Conservation (phyloP, 2,329 filamentous ascomycete species). For the Colletotrichum somersetense region DNA sequence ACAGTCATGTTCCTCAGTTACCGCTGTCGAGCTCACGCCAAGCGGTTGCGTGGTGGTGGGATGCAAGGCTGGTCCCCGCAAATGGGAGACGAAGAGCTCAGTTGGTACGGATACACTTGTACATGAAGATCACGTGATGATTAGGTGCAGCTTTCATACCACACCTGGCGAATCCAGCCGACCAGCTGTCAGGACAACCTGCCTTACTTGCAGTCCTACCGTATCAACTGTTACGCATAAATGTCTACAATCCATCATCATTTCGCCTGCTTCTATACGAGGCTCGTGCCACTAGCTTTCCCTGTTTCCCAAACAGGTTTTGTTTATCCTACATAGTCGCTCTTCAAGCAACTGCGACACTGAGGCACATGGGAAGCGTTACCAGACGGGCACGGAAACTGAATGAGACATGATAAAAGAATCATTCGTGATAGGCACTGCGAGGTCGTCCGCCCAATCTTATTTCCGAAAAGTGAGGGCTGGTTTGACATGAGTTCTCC, state of each 20-base stretch:
- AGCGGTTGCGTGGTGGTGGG: constrained; percentile 24
- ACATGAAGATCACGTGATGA: not conserved
- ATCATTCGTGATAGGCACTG: constrained; percentile 2
- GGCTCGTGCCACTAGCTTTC: not conserved
- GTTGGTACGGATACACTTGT: not conserved
- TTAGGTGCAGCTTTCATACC: not conserved
- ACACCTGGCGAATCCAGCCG: not conserved
- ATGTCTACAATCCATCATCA: constrained; percentile 21
- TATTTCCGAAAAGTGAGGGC: constrained; percentile 8
- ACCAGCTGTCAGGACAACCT: not conserved
- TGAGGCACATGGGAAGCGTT: not conserved
- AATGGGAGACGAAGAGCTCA: not conserved
- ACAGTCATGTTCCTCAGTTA: constrained; percentile 13
- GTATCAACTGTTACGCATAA: constrained; percentile 9
- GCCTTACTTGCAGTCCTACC: not conserved
- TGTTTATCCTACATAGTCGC: not conserved
- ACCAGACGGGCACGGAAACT: constrained; percentile 1
- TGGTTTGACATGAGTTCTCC: constrained; percentile 15
- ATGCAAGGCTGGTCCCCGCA: not conserved
- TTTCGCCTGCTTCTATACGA: not conserved
- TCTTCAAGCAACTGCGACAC: not conserved
- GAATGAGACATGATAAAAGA: constrained; percentile 1
- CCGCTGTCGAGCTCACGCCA: constrained; percentile 33
- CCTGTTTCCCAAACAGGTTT: not conserved
- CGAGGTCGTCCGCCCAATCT: constrained; percentile 11